Evolutionary conservation across 257 asterid species (phyloP).

Genomic region (Solanum pimpinellifolium): DNA sequence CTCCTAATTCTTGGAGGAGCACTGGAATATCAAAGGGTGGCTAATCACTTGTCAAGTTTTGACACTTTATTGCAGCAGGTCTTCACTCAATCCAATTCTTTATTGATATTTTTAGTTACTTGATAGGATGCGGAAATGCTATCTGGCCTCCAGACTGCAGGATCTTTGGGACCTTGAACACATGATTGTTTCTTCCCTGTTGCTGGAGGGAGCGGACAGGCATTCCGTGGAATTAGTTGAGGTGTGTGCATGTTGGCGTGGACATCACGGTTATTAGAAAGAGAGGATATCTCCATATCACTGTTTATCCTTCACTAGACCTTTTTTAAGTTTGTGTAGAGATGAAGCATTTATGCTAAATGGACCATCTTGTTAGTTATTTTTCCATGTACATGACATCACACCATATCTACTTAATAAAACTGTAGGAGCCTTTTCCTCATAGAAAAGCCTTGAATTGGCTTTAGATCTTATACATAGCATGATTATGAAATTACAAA

Average conservation of each 20-base stretch:
- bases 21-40: slow-evolving; percentile 91
- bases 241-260: background rate
- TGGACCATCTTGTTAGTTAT: background rate
- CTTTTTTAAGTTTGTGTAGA: background rate
- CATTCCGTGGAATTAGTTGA: background rate
- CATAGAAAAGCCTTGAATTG: background rate
- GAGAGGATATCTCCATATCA: background rate
- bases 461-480: background rate
- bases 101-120: background rate
- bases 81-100: slow-evolving; percentile 3
- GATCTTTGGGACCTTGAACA: background rate
- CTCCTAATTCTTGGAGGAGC: slow-evolving; percentile 90
- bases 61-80: slow-evolving; percentile 98
- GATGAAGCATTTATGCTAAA: background rate
- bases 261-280: background rate
- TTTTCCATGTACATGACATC: background rate
- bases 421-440: background rate
- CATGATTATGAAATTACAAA: background rate
- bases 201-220: background rate
- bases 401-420: background rate
- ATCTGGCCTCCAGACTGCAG: background rate
- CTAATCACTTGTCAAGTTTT: slow-evolving; percentile 82
- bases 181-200: background rate
- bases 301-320: background rate
- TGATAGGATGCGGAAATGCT: background rate